These are phyloP conservation scores for Chaetomium strumarium DNA, from an alignment of 2,329 filamentous ascomycete species.

Conservation along the genomic window DNA sequence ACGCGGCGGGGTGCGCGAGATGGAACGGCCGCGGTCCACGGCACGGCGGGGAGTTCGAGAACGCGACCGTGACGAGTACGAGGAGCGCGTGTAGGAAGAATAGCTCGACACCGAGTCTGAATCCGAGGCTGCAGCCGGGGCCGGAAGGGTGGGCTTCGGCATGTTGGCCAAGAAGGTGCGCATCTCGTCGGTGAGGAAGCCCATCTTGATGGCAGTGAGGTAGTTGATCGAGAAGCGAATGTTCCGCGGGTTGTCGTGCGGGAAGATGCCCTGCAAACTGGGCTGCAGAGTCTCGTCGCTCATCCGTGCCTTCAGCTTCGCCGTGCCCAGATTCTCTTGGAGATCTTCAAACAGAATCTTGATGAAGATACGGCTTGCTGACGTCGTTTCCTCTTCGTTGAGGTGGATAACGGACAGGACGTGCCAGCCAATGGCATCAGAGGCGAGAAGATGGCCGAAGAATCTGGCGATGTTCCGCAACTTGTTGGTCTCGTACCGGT, in stretches of 20 bases:
- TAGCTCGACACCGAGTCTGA: conserved; percentile 73
- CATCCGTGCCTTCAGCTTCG: conserved; percentile 69
- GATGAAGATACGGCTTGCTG: conserved; percentile 94
- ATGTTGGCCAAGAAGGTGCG: conserved; percentile 83
- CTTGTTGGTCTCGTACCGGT: conserved; percentile 92
- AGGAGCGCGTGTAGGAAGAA: conserved; percentile 63
- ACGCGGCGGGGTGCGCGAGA: conserved; percentile 27
- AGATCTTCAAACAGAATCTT: conserved; percentile 96
- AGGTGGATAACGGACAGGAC: conserved; percentile 77
- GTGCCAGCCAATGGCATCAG: conserved; percentile 89
- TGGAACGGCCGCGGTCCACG: conserved; percentile 32
- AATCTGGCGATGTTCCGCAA: conserved; percentile 92
- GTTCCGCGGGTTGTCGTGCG: conserved; percentile 80
- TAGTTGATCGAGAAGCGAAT: conserved; percentile 98
- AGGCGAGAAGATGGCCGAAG: conserved; percentile 85
- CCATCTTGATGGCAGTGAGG: conserved; percentile 97
- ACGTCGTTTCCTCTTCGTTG: conserved; percentile 95
- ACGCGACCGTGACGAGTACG: conserved; percentile 44
- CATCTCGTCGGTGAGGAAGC: conserved; percentile 89
- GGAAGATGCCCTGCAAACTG: conserved; percentile 81
- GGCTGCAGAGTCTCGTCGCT: conserved; percentile 72
- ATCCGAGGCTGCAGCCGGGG: conserved; percentile 58
- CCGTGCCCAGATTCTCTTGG: conserved; percentile 77
- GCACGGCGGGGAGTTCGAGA: conserved; percentile 35
- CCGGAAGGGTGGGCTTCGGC: conserved; percentile 74